A percentile compares a stretch with the other conserved stretches of the same genome.
Conservation (phyloP, 805 yeast species). For the Kockiozyma suomiensis region DNA sequence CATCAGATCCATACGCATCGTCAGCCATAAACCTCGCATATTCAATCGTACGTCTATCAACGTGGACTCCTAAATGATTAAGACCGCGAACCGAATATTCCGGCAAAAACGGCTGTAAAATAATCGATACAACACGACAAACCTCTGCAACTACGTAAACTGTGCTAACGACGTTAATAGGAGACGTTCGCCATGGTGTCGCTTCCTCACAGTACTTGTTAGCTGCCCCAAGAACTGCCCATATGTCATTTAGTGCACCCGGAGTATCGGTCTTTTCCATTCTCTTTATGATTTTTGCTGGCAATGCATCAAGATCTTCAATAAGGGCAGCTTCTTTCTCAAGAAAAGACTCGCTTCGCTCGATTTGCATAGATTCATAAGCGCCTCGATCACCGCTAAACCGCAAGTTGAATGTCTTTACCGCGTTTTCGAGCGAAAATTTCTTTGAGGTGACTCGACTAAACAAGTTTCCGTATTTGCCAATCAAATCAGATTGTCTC, state of each 20-base stretch:
- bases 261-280: constrained; percentile 52
- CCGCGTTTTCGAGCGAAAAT: constrained; percentile 48
- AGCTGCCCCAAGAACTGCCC: constrained; percentile 53
- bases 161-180: constrained; percentile 36
- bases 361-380: neutral
- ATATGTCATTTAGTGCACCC: constrained; percentile 58
- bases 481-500: constrained; percentile 58
- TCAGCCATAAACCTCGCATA: constrained; percentile 62
- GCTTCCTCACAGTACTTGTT: constrained; percentile 68
- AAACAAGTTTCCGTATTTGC: constrained; percentile 80
- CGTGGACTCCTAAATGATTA: constrained; percentile 61
- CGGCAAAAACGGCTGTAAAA: constrained; percentile 77
- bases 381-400: neutral
- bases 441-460: constrained; percentile 72
- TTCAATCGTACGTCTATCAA: constrained; percentile 47
- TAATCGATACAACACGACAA: constrained; percentile 64
- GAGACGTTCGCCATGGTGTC: constrained; percentile 66
- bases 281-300: neutral
- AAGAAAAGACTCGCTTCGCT: constrained; percentile 3
- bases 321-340: constrained; percentile 1
- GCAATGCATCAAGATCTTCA: neutral
- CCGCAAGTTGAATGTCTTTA: constrained; percentile 1
- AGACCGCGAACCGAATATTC: constrained; percentile 57
- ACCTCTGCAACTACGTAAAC: constrained; percentile 71
- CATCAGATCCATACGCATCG: constrained; percentile 58